Evolutionary conservation across 2,329 filamentous ascomycete species (phyloP), one percentile per base, ranked within the genome.

Genomic region (Aspergillus melleus): DNA sequence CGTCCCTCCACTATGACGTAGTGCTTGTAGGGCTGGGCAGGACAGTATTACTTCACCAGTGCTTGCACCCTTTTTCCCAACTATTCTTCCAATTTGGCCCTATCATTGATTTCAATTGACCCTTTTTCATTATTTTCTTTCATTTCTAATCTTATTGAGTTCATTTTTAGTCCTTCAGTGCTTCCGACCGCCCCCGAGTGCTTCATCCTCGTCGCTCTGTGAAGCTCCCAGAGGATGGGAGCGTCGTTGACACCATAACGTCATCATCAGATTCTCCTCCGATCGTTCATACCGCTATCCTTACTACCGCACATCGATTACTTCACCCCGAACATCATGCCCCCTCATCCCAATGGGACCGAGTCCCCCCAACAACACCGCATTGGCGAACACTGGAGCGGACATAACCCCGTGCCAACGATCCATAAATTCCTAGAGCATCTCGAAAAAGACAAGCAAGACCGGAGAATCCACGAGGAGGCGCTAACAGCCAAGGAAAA

Each of bases 341-440:
- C 61, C 26, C 53, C 63, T 12, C 58, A 62, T 47, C 59, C 57
- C 16, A 54, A 55, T 39, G 66, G 64, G 54, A 20, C 54, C 11
- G 39, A 50, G n/a, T 64, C 65, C 44, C 71, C 72, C 30, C 54
- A 67, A 47, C 72, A 77, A 51, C 80, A 81, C 66, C 80, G 79
- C 53, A 75, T 75, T 10, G 84, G 84, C 20, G 87, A 90, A 69
- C 89, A 92, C 73, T 97, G 96, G 81, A 94, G 90, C 30, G 92
- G 89, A 54, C 77, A 77, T 60, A 96, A 96, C 74, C 90, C 90
- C 24, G 87, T 98, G 55, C 94, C 94, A 6, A 96, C 92, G 58
- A 90, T 97, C 66, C 88, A 89, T 72, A 86, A 94, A 74, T 96
- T 96, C 66, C 84, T 96, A 66, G 84, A 90, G 55, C 85, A 85